Base-by-base conservation (phyloP, 2,329 filamentous ascomycete genomes). In the Fusarium sp. region DNA sequence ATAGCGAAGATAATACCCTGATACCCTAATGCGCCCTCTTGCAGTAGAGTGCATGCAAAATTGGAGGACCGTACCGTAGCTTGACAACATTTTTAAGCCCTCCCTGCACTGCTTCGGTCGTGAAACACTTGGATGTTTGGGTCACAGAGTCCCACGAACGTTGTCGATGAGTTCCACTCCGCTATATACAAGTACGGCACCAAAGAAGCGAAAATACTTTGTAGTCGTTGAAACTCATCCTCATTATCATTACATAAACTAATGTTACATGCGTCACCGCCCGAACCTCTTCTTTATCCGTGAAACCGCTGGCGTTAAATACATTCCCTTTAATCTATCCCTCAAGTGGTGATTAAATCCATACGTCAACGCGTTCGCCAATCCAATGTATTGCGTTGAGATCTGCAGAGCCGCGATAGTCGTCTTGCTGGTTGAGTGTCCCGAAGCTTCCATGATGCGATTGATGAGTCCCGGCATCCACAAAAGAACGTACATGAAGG, bases 301-400 rank as follows among this genome's bases (percentile, higher is more conserved):
- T 27, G 54, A 63, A 14, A 75, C 25, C 14, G 52, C 56, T 6
- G 74, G 74, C 20, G 65, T 70, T 65, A 75, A 63, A 32, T 72
- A 74, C 11, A 76, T 60, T 2, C 58, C 54, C 32, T 68, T 58
- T 30, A 76, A 33, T 14, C 71, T 68, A 14, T 77, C 75, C 35
- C 75, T 74, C 30, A 77, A 1, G 65, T 82, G 58, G 76, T 66
- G 20, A 32, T 78, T 78, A 11, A 78, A 74, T 4, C 76, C 76
- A 45, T 78, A 78, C 1, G 76, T 78, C n/a, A 70, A 35, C 0
- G 76, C 72, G 15, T 78, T 78, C 0, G 74, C 74, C 20, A 78
- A 58, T 5, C 76, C 76, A 0, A 78, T 58, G n/a, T 72, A 78
- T 20, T 78, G 76, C 1, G 76, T 78, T 1, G 76, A 76, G 1